Evolutionary conservation across 257 asterid genomes (phyloP), one percentile per base, ranked within the genome.

Genomic region (Leonotis leonurus): DNA sequence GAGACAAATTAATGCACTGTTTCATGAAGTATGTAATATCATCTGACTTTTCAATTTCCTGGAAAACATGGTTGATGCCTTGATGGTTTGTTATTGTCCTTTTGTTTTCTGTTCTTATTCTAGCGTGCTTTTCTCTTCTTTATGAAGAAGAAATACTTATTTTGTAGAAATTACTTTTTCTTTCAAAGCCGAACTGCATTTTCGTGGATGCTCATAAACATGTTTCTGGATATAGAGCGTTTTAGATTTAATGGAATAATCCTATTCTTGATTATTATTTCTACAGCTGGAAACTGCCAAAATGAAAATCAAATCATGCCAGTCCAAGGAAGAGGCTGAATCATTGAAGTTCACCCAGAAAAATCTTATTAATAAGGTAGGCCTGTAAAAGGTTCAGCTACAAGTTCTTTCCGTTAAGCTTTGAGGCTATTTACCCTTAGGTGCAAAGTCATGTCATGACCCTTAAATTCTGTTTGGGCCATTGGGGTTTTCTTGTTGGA

Each of bases 291-390:
- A 86, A 75, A 45, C 70, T 52, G 46, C 85, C 39, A 89, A 89
- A 73, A 56, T 65, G 62, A 81, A 86, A 76, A 58, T 72, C 44
- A 85, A 81, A 68, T 77, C 86, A 62, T 82, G 93, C 70, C 83
- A 86, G 73, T 88, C 93, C 70, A 78, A 78, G 70, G 98, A 86
- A 75, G 97, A 92, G 70, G 86, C 79, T 68, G 94, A 89, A 5
- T 80, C 93, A 35, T 83, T 92, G 12, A 92, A 89, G 79, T 80
- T 86, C 64, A 67, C 86, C 4, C 82, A 86, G 83, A 89, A 89
- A 75, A 74, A 79, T 80, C 89, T 92, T 62, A 85, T 88, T 35
- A 91, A 80, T 71, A 86, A 84, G 94, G 98, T 86, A 70, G 17
- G 65, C 61, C 32, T 16, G 36, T 30, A 13, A 67, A 12, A 36